A percentile compares a stretch with the other conserved stretches of the same genome.
phyloP scores from a whole-genome alignment of 805 yeast species.

The Wickerhamiella domercqiae region DNA sequence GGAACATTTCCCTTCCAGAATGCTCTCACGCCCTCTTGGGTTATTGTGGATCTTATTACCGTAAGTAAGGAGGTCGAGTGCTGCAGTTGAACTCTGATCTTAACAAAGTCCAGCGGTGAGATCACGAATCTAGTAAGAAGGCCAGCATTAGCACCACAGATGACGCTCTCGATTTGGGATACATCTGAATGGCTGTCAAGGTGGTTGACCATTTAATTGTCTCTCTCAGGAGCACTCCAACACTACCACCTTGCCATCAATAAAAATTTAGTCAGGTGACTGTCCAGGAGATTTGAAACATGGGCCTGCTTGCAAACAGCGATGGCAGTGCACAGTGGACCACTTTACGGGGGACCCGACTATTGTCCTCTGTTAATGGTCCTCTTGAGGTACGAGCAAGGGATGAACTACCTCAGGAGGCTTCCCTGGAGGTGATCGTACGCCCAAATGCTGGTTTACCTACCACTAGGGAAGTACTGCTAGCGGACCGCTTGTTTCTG shows the following conservation, averaged over 20 bases:
- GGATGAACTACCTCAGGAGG: conserved; percentile 69
- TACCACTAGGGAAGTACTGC: conserved; percentile 50
- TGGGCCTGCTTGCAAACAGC: conserved; percentile 34
- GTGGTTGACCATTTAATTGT: conserved; percentile 14
- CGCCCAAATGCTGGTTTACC: conserved; percentile 69
- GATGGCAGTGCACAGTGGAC: conserved; percentile 68
- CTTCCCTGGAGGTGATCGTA: conserved; percentile 63
- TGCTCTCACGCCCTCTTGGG: conserved; percentile 54
- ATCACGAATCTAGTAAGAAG: conserved; percentile 42
- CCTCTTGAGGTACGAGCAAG: conserved; percentile 75
- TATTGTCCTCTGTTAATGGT: conserved; percentile 66
- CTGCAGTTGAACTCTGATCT: conserved; percentile 59
- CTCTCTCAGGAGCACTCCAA: background rate
- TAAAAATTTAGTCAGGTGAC: too few relatives aligned
- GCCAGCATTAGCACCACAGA: conserved; percentile 66
- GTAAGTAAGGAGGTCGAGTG: conserved; percentile 14
- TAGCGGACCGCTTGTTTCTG: conserved; percentile 56
- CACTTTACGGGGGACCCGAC: conserved; percentile 22
- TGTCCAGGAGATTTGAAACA: background rate
- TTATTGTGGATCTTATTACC: conserved; percentile 30
- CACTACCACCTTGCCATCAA: too few relatives aligned
- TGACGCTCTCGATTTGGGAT: conserved; percentile 35
- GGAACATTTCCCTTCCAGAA: conserved; percentile 97
- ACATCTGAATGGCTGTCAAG: conserved; percentile 33
- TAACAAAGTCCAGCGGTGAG: conserved; percentile 69